These are phyloP conservation scores for Alternaria ventricosa DNA, from an alignment of 2,329 filamentous ascomycete genomes.

Conservation along the genomic window DNA sequence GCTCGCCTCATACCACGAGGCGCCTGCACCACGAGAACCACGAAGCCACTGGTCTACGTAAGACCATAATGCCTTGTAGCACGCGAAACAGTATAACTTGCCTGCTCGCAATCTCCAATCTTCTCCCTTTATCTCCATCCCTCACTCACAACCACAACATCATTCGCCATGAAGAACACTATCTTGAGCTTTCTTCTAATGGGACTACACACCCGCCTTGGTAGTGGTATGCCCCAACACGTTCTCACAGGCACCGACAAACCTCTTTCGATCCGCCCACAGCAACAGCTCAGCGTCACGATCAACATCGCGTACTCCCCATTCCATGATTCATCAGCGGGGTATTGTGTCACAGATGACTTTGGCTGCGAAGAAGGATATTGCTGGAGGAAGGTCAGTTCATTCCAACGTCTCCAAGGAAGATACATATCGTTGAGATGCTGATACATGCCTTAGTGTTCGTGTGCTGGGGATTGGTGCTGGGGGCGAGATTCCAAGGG, in stretches of 20 bases:
- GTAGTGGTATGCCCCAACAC: not conserved
- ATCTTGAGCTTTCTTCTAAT: not conserved
- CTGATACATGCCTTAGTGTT: not conserved
- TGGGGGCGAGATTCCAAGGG: not conserved
- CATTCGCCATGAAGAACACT: not conserved
- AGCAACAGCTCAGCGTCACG: not conserved
- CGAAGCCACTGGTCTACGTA: not conserved
- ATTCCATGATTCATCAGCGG: not conserved
- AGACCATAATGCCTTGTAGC: not conserved
- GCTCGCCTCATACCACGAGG: not conserved
- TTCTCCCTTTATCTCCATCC: not conserved
- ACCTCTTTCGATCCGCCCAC: not conserved
- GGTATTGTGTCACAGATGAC: not conserved
- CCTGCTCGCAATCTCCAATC: not conserved
- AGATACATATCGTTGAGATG: not conserved
- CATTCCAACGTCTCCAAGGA: no score
- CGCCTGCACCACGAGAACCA: not conserved
- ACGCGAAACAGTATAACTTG: not conserved
- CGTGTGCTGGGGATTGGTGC: not conserved
- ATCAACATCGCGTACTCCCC: not conserved
- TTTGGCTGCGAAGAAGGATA: not conserved
- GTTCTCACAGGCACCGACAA: not conserved
- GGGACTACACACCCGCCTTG: not conserved
- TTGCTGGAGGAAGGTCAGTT: not conserved
- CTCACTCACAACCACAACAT: not conserved